Conservation (phyloP, 2,329 filamentous ascomycete species). For the Sporothrix humicola region DNA sequence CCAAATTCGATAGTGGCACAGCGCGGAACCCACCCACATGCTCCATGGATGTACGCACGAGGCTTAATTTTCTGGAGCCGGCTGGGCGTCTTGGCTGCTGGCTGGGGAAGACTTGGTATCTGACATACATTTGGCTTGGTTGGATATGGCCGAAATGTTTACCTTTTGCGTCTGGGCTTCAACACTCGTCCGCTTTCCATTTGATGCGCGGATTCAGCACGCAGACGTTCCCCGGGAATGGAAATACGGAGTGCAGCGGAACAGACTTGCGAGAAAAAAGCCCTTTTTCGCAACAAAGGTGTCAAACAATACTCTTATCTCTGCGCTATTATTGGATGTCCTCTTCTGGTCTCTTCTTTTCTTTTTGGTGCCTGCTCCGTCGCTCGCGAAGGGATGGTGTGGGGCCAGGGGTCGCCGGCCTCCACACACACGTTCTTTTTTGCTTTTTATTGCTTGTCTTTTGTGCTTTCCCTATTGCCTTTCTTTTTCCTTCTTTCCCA, state of each 20-base stretch:
- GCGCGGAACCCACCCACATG: constrained; percentile 3
- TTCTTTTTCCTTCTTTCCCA: not conserved
- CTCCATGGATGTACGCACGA: constrained; percentile 2
- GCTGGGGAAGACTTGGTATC: not conserved
- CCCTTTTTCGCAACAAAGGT: no score
- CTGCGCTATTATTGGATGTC: constrained; percentile 9
- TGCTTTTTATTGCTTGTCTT: not conserved
- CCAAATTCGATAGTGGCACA: not conserved
- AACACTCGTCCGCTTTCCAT: constrained; percentile 6
- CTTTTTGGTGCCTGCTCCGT: constrained; percentile 10
- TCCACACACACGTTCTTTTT: constrained; percentile 7
- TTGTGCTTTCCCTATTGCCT: not conserved
- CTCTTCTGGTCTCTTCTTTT: constrained; percentile 10
- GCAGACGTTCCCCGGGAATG: not conserved
- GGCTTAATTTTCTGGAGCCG: constrained; percentile 9
- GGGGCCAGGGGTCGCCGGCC: constrained; percentile 25
- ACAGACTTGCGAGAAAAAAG: not conserved
- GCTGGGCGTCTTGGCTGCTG: not conserved
- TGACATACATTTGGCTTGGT: not conserved
- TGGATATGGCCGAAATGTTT: not conserved
- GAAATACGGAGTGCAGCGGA: not conserved
- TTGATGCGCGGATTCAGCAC: constrained; percentile 4
- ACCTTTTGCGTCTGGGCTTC: not conserved
- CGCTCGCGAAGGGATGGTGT: constrained; percentile 5
- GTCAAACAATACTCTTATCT: constrained; percentile 17